A percentile compares a stretch with the other conserved stretches of the same genome.
phyloP scores from a whole-genome alignment of 331 rosid genomes.

The Pyrus hybrid region DNA sequence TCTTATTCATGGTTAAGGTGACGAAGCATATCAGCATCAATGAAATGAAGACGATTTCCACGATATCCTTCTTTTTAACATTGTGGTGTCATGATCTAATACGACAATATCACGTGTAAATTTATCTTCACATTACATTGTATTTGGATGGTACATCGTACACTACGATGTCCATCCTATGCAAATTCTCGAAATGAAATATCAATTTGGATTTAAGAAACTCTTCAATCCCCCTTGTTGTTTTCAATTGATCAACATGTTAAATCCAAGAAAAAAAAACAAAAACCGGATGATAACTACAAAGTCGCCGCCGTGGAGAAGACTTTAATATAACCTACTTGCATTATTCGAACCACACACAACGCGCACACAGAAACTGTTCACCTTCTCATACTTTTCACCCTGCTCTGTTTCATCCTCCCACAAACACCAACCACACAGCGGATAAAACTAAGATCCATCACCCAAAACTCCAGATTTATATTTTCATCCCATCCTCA shows the following conservation, averaged over 20 bases:
- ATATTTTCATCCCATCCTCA: background rate
- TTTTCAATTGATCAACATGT: background rate
- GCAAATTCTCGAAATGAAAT: background rate
- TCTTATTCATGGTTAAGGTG: background rate
- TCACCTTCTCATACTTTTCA: background rate
- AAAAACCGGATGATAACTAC: constrained; percentile 1
- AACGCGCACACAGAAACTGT: background rate
- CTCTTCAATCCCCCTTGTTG: background rate
- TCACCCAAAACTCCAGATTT: background rate
- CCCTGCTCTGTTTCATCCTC: background rate
- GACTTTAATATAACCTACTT: background rate
- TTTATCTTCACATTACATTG: accelerated
- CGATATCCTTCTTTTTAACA: too few species aligned
- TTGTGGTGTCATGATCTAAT: too few species aligned
- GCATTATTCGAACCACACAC: background rate
- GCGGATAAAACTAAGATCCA: background rate
- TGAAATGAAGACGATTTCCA: background rate
- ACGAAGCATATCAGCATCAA: background rate
- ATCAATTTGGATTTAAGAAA: too few species aligned
- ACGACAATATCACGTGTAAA: too few species aligned
- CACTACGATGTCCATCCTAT: accelerated
- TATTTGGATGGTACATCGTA: too few species aligned
- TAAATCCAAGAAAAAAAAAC: constrained; percentile 1
- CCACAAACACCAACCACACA: background rate
- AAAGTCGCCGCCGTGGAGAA: background rate